Conservation (phyloP, 2,329 filamentous ascomycete genomes). For the Annulohypoxylon truncatum region DNA sequence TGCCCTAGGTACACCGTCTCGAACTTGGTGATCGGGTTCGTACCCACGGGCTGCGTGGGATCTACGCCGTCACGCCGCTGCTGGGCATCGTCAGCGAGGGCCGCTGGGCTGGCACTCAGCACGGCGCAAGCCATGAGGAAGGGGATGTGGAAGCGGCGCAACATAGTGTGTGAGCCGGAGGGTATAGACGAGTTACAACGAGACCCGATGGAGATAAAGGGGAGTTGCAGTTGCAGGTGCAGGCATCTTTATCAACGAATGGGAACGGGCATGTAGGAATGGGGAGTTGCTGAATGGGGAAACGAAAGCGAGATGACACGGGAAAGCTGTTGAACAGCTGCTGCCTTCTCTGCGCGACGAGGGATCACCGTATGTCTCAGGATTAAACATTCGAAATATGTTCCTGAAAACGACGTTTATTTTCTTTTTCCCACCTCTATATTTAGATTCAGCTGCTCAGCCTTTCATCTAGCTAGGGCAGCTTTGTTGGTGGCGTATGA, state of each 20-base stretch:
- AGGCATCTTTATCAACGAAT: not conserved
- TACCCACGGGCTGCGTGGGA: constrained; percentile 54
- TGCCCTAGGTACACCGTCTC: constrained; percentile 51
- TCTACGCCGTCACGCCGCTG: constrained; percentile 41
- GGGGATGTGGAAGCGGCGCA: not conserved
- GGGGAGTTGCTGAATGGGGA: constrained; percentile 4
- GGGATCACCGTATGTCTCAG: constrained; percentile 1
- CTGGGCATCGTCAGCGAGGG: not conserved
- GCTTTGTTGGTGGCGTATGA: not conserved
- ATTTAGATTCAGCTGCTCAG: not conserved
- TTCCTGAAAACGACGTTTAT: not conserved
- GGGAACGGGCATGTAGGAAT: not conserved
- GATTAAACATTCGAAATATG: not conserved
- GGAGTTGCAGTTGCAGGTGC: not conserved
- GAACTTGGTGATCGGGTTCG: constrained; percentile 51
- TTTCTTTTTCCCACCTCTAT: not conserved
- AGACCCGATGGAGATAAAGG: not conserved
- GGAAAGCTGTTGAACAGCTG: not conserved
- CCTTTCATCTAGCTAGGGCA: not conserved
- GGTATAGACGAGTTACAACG: not conserved
- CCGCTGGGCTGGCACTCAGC: not conserved
- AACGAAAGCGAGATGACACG: constrained; percentile 9
- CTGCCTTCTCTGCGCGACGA: not conserved
- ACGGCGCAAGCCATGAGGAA: constrained; percentile 5
- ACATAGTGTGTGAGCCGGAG: constrained; percentile 1